These are phyloP conservation scores for Malus sylvestris DNA, from an alignment of 306 rosid genomes.

Conservation along the genomic window DNA sequence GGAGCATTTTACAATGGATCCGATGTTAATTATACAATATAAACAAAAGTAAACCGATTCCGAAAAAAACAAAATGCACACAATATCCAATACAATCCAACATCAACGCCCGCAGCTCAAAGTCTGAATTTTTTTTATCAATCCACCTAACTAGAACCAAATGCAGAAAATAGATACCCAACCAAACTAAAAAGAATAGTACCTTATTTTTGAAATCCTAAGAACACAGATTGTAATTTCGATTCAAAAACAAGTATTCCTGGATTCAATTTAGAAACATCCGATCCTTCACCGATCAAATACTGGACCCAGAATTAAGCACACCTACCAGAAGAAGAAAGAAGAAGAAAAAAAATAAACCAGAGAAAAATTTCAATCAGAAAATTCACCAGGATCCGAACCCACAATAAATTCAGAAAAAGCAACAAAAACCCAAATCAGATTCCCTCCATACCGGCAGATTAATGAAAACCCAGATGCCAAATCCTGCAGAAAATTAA, in stretches of 20 bases:
- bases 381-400: conserved; percentile 28
- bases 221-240: conserved; percentile 12
- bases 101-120: conserved; percentile 18
- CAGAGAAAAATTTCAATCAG: conserved; percentile 10
- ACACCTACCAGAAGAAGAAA: conserved; percentile 6
- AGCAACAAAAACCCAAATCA: conserved; percentile 10
- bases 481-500: conserved; percentile 51
- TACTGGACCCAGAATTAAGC: conserved; percentile 30
- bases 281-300: conserved; percentile 26
- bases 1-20: conserved; percentile 29
- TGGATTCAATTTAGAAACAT: conserved; percentile 29
- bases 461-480: conserved; percentile 69
- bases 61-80: conserved; percentile 9
- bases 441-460: conserved; percentile 32
- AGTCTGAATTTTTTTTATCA: conserved; percentile 17
- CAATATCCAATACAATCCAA: conserved; percentile 13
- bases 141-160: conserved; percentile 20
- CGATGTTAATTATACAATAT: conserved; percentile 18
- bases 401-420: conserved; percentile 8
- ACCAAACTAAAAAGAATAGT: conserved; percentile 24
- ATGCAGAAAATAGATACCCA: conserved; percentile 27
- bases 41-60: conserved; percentile 13
- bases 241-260: conserved; percentile 8
- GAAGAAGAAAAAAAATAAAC: neutral
- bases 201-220: conserved; percentile 23